phyloP scores from a whole-genome alignment of 495 filamentous ascomycete species.

The Glonium stellatum region DNA sequence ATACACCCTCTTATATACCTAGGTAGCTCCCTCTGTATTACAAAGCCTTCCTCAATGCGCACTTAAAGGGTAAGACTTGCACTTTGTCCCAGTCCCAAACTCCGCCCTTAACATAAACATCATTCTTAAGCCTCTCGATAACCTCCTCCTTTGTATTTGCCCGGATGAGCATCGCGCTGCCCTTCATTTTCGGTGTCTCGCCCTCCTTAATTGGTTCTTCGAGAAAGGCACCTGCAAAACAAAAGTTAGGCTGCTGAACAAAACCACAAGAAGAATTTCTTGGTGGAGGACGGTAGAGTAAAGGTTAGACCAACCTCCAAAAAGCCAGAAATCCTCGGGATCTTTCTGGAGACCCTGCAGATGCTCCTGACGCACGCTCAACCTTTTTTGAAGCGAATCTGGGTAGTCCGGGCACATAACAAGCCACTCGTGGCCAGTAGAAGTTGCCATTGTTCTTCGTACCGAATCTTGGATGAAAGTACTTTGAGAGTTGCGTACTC shows the following conservation, averaged over 20 bases:
- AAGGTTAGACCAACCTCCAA: slow-evolving; percentile 18
- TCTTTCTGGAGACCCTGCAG: slow-evolving; percentile 13
- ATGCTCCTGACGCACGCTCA: slow-evolving; percentile 57
- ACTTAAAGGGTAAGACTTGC: slow-evolving; percentile 36
- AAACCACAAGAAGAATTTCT: not conserved
- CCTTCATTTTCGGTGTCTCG: slow-evolving; percentile 58
- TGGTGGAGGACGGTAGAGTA: not conserved
- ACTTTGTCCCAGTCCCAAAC: slow-evolving; percentile 85
- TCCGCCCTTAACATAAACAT: slow-evolving; percentile 60
- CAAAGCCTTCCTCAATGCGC: slow-evolving; percentile 31
- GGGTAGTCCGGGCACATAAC: slow-evolving; percentile 75
- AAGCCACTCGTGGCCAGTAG: slow-evolving; percentile 58
- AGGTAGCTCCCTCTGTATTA: slow-evolving; percentile 11
- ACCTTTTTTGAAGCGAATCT: slow-evolving; percentile 56
- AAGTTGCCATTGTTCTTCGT: slow-evolving; percentile 3
- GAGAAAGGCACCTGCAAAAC: slow-evolving; percentile 61
- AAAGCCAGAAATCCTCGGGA: slow-evolving; percentile 26
- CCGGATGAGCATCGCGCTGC: slow-evolving; percentile 57
- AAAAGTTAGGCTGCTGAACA: not conserved
- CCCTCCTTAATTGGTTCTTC: slow-evolving; percentile 58
- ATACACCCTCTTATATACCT: not conserved
- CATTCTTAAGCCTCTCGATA: slow-evolving; percentile 55
- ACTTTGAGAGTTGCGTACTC: not conserved
- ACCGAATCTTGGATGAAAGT: not conserved
- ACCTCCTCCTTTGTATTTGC: slow-evolving; percentile 65